Conservation (phyloP, 768 basidiomycete genomes). For the Boletus sp. region DNA sequence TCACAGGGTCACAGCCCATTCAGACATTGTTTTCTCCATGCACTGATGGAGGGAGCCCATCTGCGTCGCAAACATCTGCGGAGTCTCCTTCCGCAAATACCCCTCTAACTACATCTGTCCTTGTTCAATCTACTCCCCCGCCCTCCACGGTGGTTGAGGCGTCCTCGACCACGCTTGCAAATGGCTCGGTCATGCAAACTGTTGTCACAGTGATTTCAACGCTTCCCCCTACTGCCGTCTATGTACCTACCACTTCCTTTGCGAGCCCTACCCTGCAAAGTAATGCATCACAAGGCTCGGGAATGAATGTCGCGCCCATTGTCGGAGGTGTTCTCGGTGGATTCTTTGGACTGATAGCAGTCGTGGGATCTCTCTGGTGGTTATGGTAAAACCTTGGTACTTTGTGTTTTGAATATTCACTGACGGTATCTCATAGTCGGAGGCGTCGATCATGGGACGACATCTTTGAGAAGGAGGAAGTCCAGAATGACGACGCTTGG, state of each 20-base stretch:
- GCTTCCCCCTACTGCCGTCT: constrained; percentile 31
- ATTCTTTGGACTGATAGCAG: constrained; percentile 46
- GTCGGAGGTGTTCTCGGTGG: constrained; percentile 56
- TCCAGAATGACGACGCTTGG: constrained; percentile 23
- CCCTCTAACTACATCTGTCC: constrained; percentile 22
- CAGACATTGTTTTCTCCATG: constrained; percentile 45
- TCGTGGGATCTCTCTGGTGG: constrained; percentile 49
- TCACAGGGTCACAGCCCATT: constrained; percentile 31
- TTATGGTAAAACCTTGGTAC: constrained; percentile 41
- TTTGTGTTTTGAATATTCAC: constrained; percentile 6
- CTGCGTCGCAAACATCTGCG: constrained; percentile 8
- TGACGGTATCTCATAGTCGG: constrained; percentile 34
- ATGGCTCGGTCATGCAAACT: constrained; percentile 41
- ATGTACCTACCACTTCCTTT: constrained; percentile 17
- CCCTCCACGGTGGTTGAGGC: constrained; percentile 33
- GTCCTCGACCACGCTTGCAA: constrained; percentile 37
- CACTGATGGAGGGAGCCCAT: constrained; percentile 19
- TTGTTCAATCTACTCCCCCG: constrained; percentile 31
- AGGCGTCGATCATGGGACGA: constrained; percentile 49
- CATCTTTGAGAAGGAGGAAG: constrained; percentile 46
- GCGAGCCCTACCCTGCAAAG: constrained; percentile 17
- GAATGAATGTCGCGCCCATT: constrained; percentile 43
- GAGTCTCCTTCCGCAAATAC: constrained; percentile 7
- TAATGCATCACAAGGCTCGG: constrained; percentile 14
- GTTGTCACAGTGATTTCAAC: constrained; percentile 39